Evolutionary conservation across 208 protist species (phyloP).

Genomic region (Acanthamoeba triangularis): DNA sequence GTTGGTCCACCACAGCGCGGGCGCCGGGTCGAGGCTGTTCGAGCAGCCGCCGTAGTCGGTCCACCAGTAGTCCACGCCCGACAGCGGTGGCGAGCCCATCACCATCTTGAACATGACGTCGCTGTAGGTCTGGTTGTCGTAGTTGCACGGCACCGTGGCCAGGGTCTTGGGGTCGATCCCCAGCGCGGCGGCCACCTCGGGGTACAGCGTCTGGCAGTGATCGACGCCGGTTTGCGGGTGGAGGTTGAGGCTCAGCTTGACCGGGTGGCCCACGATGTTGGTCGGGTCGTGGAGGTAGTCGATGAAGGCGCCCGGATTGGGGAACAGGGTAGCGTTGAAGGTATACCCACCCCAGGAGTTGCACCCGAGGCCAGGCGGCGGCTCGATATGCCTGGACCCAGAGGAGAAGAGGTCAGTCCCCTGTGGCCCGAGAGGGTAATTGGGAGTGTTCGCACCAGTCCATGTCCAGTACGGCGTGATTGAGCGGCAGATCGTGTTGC

Average conservation of each 20-base stretch:
- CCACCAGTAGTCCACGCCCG: conserved; percentile 4
- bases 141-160: neutral
- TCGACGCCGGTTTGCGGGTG: conserved; percentile 3
- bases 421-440: too few species aligned
- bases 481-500: neutral
- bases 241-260: neutral
- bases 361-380: neutral
- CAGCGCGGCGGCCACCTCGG: neutral
- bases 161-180: conserved; percentile 1
- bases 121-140: conserved; percentile 2
- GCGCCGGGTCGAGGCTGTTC: neutral
- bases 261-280: neutral
- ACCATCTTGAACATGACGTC: conserved; percentile 16
- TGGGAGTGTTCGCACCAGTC: conserved; percentile 24
- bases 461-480: neutral
- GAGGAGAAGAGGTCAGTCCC: too few species aligned
- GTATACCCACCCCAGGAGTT: neutral
- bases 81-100: neutral
- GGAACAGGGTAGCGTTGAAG: neutral
- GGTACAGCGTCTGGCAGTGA: conserved; percentile 8
- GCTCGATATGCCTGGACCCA: neutral
- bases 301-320: neutral
- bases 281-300: neutral
- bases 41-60: conserved; percentile 24
- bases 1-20: conserved; percentile 13